These are phyloP conservation scores for Xylaria hypoxylon DNA, from an alignment of 2,329 filamentous ascomycete species.

Conservation along the genomic window DNA sequence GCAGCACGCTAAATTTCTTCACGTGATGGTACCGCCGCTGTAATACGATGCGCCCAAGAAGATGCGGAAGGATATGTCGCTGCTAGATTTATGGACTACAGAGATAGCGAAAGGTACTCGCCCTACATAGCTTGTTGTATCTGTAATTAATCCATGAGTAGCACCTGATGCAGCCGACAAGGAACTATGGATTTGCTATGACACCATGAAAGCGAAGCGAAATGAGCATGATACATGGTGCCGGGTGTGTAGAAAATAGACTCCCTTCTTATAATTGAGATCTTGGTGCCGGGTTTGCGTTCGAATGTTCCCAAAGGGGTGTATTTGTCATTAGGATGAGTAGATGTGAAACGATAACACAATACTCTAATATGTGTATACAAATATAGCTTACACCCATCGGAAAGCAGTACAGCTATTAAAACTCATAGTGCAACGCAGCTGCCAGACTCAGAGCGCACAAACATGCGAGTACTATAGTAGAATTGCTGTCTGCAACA, in stretches of 20 bases:
- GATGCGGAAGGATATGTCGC: background rate
- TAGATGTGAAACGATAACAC: background rate
- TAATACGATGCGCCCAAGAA: background rate
- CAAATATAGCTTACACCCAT: background rate
- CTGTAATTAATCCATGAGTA: background rate
- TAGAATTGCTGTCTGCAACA: background rate
- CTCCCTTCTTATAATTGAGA: background rate
- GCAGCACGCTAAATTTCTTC: too few relatives aligned
- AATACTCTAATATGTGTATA: background rate
- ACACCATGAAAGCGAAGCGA: background rate
- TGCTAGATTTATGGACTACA: background rate
- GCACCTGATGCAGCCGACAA: background rate
- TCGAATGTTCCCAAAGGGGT: background rate
- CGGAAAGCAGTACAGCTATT: background rate
- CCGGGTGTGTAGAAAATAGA: background rate
- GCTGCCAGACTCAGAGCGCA: background rate
- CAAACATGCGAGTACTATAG: slow-evolving; percentile 6
- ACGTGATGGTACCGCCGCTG: too few relatives aligned
- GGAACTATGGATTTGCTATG: background rate
- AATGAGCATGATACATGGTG: background rate
- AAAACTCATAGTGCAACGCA: background rate
- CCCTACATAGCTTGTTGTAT: background rate
- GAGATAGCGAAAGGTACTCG: background rate
- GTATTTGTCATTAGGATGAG: background rate
- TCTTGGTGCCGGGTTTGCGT: background rate